Percentiles rank a stretch among this genome's conserved stretches.
Conservation (phyloP, 1,284 basidiomycete genomes). For the Sphagnurus paluster region DNA sequence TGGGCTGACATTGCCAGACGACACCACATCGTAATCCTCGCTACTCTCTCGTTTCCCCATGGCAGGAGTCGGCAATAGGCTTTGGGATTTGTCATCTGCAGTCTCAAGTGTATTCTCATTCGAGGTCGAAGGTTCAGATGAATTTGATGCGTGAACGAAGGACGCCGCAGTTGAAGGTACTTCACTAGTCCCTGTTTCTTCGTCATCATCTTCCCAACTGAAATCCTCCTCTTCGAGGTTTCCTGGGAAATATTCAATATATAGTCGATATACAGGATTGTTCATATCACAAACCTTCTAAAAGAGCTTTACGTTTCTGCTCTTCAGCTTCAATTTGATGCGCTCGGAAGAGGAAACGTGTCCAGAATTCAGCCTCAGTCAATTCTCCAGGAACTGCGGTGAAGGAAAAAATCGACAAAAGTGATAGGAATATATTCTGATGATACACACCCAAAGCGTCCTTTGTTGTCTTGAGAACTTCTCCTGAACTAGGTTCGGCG, state of each 20-base stretch:
- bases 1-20: slow-evolving; percentile 48
- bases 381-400: slow-evolving; percentile 74
- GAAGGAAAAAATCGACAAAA: slow-evolving; percentile 2
- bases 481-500: slow-evolving; percentile 52
- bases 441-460: slow-evolving; percentile 58
- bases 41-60: slow-evolving; percentile 47
- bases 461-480: slow-evolving; percentile 56
- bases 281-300: slow-evolving; percentile 61
- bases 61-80: slow-evolving; percentile 7
- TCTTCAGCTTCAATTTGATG: slow-evolving; percentile 86
- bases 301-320: slow-evolving; percentile 75
- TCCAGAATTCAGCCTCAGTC: slow-evolving; percentile 80
- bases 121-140: neutral
- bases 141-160: neutral
- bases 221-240: slow-evolving; percentile 72
- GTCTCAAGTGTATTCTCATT: slow-evolving; percentile 4
- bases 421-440: slow-evolving; percentile 3
- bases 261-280: neutral
- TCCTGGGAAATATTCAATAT: slow-evolving; percentile 34
- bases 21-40: slow-evolving; percentile 74
- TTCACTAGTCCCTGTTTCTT: slow-evolving; percentile 32
- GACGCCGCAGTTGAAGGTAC: slow-evolving; percentile 21
- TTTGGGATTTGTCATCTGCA: slow-evolving; percentile 2
- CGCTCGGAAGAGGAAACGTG: slow-evolving; percentile 88
- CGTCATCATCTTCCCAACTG: slow-evolving; percentile 81